Percentiles rank a stretch among this genome's conserved stretches.
phyloP scores from a whole-genome alignment of 106 monocot genomes.

The Allium cepa region DNA sequence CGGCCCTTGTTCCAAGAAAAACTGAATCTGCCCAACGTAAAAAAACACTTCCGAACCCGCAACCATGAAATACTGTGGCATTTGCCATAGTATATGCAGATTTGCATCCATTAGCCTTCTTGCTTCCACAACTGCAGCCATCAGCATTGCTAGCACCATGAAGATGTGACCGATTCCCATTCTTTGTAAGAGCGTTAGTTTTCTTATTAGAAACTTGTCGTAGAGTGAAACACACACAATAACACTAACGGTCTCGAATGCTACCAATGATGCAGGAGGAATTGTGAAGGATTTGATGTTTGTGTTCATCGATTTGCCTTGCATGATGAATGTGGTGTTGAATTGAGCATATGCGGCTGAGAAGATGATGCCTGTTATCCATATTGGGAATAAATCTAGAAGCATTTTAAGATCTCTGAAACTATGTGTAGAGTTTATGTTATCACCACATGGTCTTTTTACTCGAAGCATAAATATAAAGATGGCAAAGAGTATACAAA shows the following conservation, averaged over 20 bases:
- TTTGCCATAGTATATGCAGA: constrained; percentile 28
- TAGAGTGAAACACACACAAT: constrained; percentile 18
- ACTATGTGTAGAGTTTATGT: constrained; percentile 1
- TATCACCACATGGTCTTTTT: constrained; percentile 17
- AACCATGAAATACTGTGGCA: constrained; percentile 41
- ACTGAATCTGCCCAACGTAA: constrained; percentile 41
- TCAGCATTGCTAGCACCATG: constrained; percentile 17
- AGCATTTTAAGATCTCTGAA: constrained; percentile 40
- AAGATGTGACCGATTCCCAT: constrained; percentile 28
- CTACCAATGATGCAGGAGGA: constrained; percentile 45
- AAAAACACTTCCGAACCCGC: constrained; percentile 30
- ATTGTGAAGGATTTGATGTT: constrained; percentile 30
- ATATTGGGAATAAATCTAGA: constrained; percentile 47
- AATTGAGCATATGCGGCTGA: constrained; percentile 41
- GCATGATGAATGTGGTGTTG: constrained; percentile 52
- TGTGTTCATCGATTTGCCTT: constrained; percentile 45
- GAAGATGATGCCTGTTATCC: constrained; percentile 38
- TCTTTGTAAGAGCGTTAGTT: constrained; percentile 21
- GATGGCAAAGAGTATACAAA: constrained; percentile 18
- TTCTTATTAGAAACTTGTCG: background rate
- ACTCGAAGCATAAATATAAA: constrained; percentile 14
- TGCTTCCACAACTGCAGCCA: constrained; percentile 30
- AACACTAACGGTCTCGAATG: constrained; percentile 44
- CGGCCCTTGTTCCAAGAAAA: constrained; percentile 53
- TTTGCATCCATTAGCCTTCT: constrained; percentile 15